Conservation (phyloP, 208 protist species). For the Blastocrithidia nonstop region DNA sequence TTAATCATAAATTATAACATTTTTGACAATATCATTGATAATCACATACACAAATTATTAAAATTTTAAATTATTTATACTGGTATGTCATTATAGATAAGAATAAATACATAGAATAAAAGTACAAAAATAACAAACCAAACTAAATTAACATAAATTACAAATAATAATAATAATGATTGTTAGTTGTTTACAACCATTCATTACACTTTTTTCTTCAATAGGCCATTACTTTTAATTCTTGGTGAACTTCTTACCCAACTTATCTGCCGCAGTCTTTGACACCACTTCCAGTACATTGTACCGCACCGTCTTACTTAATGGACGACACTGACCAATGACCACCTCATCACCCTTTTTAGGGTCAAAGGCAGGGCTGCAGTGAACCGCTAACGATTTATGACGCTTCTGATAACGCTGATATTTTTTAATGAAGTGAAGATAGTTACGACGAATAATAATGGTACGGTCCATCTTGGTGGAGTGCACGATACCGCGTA, state of each 20-base stretch:
- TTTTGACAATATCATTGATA: too few relatives aligned
- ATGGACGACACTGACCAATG: conserved; percentile 98
- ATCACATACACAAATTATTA: too few relatives aligned
- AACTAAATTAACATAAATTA: too few relatives aligned
- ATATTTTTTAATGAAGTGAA: conserved; percentile 99
- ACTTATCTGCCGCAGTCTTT: conserved; percentile 74
- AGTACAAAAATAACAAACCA: too few relatives aligned
- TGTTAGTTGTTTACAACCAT: too few relatives aligned
- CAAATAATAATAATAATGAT: too few relatives aligned
- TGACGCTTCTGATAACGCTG: conserved; percentile 99
- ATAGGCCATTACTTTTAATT: conserved; percentile 42
- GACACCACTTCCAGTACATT: conserved; percentile 96
- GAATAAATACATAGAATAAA: too few relatives aligned
- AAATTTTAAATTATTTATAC: too few relatives aligned
- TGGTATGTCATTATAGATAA: too few relatives aligned
- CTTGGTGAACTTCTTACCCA: conserved; percentile 81
- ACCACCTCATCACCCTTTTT: conserved; percentile 97
- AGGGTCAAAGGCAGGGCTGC: conserved; percentile 96
- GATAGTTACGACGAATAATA: conserved; percentile 99
- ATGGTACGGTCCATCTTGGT: conserved; percentile 98
- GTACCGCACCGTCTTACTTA: conserved; percentile 99
- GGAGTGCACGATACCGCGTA: conserved; percentile 95
- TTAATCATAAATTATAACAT: too few relatives aligned
- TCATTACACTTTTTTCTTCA: too few relatives aligned
- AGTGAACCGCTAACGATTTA: conserved; percentile 97